A percentile compares a stretch with the other conserved stretches of the same genome.
Evolutionary conservation across 805 yeast species (phyloP).

Genomic region (Candida xyloterini): DNA sequence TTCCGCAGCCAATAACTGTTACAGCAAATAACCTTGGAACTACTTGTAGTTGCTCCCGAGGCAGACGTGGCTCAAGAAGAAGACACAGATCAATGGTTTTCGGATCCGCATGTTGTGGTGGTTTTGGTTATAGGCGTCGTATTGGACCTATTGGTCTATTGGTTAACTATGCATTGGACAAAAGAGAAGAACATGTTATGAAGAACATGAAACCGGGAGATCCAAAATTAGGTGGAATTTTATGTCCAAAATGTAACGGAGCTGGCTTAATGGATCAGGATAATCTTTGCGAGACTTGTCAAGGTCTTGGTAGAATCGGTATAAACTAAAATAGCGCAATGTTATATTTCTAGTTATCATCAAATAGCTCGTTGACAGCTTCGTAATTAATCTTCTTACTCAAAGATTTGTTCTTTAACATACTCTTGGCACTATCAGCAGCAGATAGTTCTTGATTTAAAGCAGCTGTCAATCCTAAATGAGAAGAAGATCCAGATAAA

Average conservation of each 20-base stretch:
- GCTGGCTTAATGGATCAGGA: not conserved
- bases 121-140: not conserved
- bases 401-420: conserved; percentile 71
- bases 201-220: conserved; percentile 46
- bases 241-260: conserved; percentile 2
- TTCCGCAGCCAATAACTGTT: too few relatives aligned
- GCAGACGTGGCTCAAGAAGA: too few relatives aligned
- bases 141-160: not conserved
- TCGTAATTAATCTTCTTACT: conserved; percentile 90
- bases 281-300: not conserved
- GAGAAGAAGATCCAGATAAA: conserved; percentile 22
- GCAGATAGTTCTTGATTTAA: conserved; percentile 55
- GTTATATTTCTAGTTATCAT: conserved; percentile 19
- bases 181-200: not conserved
- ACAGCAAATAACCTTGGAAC: too few relatives aligned
- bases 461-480: conserved; percentile 38
- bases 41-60: too few relatives aligned
- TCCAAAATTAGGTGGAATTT: conserved; percentile 67
- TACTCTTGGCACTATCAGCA: conserved; percentile 73
- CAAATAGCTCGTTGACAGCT: conserved; percentile 59
- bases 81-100: too few relatives aligned
- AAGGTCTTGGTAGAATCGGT: conserved; percentile 2
- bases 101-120: not conserved
- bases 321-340: not conserved
- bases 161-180: not conserved